phyloP scores from a whole-genome alignment of 768 basidiomycete species.

The Phanerochaete sordida region DNA sequence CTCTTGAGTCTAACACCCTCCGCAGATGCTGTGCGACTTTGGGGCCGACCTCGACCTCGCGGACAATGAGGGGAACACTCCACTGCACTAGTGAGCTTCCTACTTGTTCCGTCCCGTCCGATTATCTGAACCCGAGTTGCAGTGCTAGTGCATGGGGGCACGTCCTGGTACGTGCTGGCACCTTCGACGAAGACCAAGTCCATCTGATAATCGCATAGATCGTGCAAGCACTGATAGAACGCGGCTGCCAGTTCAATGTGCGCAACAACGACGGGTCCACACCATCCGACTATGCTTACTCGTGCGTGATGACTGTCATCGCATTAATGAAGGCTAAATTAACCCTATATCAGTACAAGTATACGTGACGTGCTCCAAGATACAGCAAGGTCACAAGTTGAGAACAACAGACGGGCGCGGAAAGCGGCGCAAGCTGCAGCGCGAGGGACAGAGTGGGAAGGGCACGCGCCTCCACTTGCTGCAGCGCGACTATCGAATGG shows the following conservation, averaged over 20 bases:
- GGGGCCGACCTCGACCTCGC: slow-evolving; percentile 88
- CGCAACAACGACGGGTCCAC: slow-evolving; percentile 92
- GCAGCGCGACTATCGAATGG: slow-evolving; percentile 37
- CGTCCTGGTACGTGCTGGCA: slow-evolving; percentile 56
- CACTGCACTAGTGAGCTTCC: slow-evolving; percentile 81
- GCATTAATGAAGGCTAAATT: slow-evolving; percentile 8
- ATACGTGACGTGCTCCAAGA: slow-evolving; percentile 79
- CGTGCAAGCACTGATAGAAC: slow-evolving; percentile 82
- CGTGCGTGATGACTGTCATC: slow-evolving; percentile 41
- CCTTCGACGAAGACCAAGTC: not conserved
- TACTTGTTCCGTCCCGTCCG: slow-evolving; percentile 4
- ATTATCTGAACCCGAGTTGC: slow-evolving; percentile 7
- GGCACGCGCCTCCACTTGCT: slow-evolving; percentile 24
- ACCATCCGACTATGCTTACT: slow-evolving; percentile 91
- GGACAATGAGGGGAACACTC: slow-evolving; percentile 89
- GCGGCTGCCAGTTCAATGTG: slow-evolving; percentile 79
- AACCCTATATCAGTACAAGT: slow-evolving; percentile 45
- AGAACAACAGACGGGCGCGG: slow-evolving; percentile 67
- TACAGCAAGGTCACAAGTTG: slow-evolving; percentile 74
- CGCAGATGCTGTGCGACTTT: slow-evolving; percentile 85
- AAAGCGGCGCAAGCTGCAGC: slow-evolving; percentile 72
- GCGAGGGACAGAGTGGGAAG: slow-evolving; percentile 56
- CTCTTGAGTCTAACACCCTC: not conserved
- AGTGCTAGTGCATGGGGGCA: slow-evolving; percentile 91
- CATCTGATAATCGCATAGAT: slow-evolving; percentile 42